Conservation (phyloP, 306 rosid genomes). For the Trichosanthes truncata region DNA sequence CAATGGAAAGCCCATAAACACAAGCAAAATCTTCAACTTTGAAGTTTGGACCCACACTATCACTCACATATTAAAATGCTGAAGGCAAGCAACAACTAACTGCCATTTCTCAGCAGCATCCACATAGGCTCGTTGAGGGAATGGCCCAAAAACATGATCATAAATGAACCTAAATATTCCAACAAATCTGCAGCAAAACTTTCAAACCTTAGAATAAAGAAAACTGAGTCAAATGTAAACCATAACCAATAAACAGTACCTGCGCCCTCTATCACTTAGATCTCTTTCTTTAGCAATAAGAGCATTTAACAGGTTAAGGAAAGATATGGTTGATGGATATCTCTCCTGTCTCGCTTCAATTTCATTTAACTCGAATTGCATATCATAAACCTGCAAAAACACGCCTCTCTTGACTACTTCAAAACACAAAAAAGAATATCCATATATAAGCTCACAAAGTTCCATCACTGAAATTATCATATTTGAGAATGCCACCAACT, state of each 20-base stretch:
- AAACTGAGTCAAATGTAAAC: neutral
- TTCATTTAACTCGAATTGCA: slow-evolving; percentile 92
- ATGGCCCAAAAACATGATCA: slow-evolving; percentile 97
- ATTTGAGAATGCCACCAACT: neutral
- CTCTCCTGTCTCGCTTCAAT: slow-evolving; percentile 94
- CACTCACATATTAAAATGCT: slow-evolving; percentile 84
- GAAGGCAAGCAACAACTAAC: slow-evolving; percentile 81
- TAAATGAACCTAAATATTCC: slow-evolving; percentile 90
- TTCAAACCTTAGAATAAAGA: slow-evolving; percentile 7
- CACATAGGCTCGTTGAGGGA: slow-evolving; percentile 90
- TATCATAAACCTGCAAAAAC: slow-evolving; percentile 79
- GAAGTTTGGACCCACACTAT: slow-evolving; percentile 12
- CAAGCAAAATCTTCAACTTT: slow-evolving; percentile 12
- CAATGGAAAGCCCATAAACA: neutral
- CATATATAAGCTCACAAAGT: neutral
- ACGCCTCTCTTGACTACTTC: neutral
- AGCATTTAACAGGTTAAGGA: slow-evolving; percentile 80
- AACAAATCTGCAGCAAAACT: slow-evolving; percentile 51
- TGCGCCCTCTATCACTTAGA: slow-evolving; percentile 79
- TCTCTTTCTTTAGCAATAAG: slow-evolving; percentile 94
- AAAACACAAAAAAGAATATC: neutral
- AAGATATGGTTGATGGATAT: slow-evolving; percentile 91
- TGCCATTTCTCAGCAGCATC: slow-evolving; percentile 93
- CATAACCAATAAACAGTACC: slow-evolving; percentile 35
- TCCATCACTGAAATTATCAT: neutral